phyloP scores from a whole-genome alignment of 1,284 basidiomycete genomes.

The Fistulina hepatica region DNA sequence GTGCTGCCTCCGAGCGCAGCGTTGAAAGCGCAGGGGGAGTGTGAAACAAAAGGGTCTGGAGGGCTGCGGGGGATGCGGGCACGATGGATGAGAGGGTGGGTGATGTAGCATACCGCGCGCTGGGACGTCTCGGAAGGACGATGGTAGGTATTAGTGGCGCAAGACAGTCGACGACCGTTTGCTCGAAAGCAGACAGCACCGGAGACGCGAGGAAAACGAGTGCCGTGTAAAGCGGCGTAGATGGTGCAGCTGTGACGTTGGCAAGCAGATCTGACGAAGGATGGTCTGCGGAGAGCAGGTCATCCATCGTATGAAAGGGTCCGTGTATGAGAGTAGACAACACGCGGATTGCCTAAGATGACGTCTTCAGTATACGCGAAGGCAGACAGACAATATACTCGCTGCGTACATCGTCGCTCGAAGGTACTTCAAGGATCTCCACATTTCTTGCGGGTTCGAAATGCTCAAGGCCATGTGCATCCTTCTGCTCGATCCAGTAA shows the following conservation, averaged over 20 bases:
- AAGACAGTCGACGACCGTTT: slow-evolving; percentile 38
- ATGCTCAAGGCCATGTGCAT: not conserved
- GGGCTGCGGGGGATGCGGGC: slow-evolving; percentile 35
- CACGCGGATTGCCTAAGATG: not conserved
- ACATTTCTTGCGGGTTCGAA: not conserved
- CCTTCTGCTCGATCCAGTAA: slow-evolving; percentile 3
- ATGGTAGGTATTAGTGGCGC: slow-evolving; percentile 48
- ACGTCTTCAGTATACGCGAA: not conserved
- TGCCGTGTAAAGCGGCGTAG: not conserved
- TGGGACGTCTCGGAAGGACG: slow-evolving; percentile 33
- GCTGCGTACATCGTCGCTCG: not conserved
- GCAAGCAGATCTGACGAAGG: not conserved
- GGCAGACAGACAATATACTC: not conserved
- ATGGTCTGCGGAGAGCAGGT: not conserved
- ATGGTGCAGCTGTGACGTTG: not conserved
- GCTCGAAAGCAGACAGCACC: slow-evolving; percentile 29
- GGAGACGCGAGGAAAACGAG: slow-evolving; percentile 2
- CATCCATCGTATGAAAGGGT: not conserved
- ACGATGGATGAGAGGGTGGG: slow-evolving; percentile 41
- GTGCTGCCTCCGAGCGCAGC: slow-evolving; percentile 50
- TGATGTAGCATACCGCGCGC: slow-evolving; percentile 17
- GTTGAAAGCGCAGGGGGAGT: slow-evolving; percentile 44
- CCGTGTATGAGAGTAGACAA: not conserved
- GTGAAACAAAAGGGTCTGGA: slow-evolving; percentile 50
- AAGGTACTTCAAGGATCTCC: not conserved